phyloP scores from a whole-genome alignment of 345 rosid species.

The Sonneratia caseolaris region DNA sequence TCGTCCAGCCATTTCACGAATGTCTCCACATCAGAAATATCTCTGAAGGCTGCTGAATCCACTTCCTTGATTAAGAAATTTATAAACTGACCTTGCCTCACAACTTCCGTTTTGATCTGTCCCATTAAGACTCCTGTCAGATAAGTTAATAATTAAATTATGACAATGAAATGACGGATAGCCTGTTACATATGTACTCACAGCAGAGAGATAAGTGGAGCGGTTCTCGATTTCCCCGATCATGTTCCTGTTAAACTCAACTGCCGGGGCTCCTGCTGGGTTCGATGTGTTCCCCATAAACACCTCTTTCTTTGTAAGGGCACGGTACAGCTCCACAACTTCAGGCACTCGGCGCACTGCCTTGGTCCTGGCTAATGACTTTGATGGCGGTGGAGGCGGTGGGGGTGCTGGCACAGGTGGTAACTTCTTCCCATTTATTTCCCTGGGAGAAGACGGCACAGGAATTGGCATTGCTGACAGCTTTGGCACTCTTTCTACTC shows the following conservation, averaged over 20 bases:
- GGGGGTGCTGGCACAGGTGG: conserved; percentile 34
- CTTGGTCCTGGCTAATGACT: conserved; percentile 32
- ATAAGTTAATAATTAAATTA: not conserved
- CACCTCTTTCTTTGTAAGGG: conserved; percentile 58
- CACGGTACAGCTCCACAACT: conserved; percentile 74
- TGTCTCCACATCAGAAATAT: conserved; percentile 60
- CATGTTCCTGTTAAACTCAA: conserved; percentile 53
- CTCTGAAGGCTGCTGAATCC: conserved; percentile 48
- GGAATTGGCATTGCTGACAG: conserved; percentile 28
- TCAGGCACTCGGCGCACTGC: conserved; percentile 72
- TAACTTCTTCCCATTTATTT: conserved; percentile 17
- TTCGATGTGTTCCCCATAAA: conserved; percentile 35
- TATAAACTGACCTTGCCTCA: conserved; percentile 59
- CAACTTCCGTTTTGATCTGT: conserved; percentile 86
- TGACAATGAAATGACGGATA: not conserved
- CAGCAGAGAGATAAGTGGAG: conserved; percentile 75
- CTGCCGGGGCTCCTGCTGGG: conserved; percentile 23
- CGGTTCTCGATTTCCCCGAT: conserved; percentile 97
- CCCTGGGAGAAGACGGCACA: conserved; percentile 11
- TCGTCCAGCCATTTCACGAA: conserved; percentile 80
- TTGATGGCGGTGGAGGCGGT: conserved; percentile 73
- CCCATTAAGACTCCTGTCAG: not conserved
- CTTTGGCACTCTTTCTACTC: conserved; percentile 17
- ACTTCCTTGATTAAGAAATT: conserved; percentile 57
- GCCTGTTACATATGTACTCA: conserved; percentile 30